A percentile compares a stretch with the other conserved stretches of the same genome.
These are phyloP conservation scores for Pyricularia grisea DNA, from an alignment of 2,329 filamentous ascomycete genomes.

Conservation along the genomic window DNA sequence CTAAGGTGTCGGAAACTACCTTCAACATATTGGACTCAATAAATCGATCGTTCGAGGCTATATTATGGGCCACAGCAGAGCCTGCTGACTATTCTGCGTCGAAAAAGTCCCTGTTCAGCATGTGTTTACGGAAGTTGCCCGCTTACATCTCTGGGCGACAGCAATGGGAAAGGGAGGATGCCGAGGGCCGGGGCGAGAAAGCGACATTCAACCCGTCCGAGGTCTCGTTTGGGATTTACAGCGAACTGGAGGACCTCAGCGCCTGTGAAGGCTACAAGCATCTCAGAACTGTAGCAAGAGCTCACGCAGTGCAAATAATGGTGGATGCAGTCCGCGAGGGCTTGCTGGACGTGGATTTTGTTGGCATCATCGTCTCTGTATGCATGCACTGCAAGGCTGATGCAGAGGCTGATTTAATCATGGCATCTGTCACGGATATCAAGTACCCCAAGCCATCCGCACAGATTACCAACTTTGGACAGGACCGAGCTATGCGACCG, in stretches of 20 bases:
- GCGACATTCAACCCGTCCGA: constrained; percentile 24
- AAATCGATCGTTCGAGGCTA: constrained; percentile 31
- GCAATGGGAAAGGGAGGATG: constrained; percentile 26
- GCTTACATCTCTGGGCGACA: constrained; percentile 36
- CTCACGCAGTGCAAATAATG: constrained; percentile 35
- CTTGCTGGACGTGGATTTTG: constrained; percentile 29
- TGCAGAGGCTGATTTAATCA: constrained; percentile 30
- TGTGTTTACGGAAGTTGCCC: constrained; percentile 39
- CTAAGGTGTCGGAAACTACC: constrained; percentile 16
- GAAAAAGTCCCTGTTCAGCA: constrained; percentile 32
- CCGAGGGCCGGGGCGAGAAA: constrained; percentile 25
- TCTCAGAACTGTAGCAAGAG: constrained; percentile 32
- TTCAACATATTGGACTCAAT: constrained; percentile 34
- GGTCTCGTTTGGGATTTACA: constrained; percentile 35
- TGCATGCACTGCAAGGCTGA: constrained; percentile 25
- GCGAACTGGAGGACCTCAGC: constrained; percentile 32
- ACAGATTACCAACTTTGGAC: constrained; percentile 19
- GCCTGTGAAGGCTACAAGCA: constrained; percentile 33
- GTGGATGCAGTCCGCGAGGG: constrained; percentile 30
- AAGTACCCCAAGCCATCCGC: constrained; percentile 25
- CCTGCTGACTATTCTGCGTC: background rate
- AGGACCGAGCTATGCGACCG: constrained; percentile 17
- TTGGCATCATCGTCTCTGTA: constrained; percentile 29
- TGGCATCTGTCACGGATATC: constrained; percentile 23
- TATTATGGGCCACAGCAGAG: constrained; percentile 29